These are phyloP conservation scores for Globisporangium canariense DNA, from an alignment of 352 stramenopile genomes.

Conservation along the genomic window DNA sequence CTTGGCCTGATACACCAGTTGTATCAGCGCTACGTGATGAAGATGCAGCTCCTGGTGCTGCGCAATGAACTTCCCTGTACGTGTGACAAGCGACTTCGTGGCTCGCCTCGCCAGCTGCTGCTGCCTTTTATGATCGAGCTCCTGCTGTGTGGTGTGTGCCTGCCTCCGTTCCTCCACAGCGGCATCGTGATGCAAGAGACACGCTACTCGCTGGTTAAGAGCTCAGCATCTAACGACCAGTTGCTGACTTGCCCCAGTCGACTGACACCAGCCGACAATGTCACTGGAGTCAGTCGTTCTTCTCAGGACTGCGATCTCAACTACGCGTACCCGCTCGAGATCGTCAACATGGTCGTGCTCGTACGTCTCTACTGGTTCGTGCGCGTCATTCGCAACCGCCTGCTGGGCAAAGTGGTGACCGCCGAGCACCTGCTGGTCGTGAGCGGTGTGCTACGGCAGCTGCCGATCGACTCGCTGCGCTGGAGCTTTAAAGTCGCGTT, in stretches of 20 bases:
- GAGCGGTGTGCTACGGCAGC: slow-evolving; percentile 22
- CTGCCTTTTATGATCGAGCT: slow-evolving; percentile 44
- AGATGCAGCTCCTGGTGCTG: slow-evolving; percentile 51
- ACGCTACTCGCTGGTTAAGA: slow-evolving; percentile 32
- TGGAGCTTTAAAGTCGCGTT: slow-evolving; percentile 61
- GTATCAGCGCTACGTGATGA: slow-evolving; percentile 42
- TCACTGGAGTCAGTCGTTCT: background rate
- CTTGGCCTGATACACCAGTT: slow-evolving; percentile 37
- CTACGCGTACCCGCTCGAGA: slow-evolving; percentile 58
- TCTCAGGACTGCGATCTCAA: slow-evolving; percentile 28
- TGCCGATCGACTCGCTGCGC: slow-evolving; percentile 43
- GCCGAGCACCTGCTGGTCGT: slow-evolving; percentile 24
- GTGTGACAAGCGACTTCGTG: slow-evolving; percentile 16
- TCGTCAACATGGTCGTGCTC: slow-evolving; percentile 59
- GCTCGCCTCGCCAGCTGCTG: slow-evolving; percentile 27
- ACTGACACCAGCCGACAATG: slow-evolving; percentile 12
- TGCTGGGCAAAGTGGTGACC: slow-evolving; percentile 38
- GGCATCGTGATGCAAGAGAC: slow-evolving; percentile 40
- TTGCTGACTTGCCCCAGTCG: slow-evolving; percentile 20
- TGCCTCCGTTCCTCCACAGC: slow-evolving; percentile 52
- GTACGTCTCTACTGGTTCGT: slow-evolving; percentile 59
- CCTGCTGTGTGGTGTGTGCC: slow-evolving; percentile 32
- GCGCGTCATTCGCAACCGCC: slow-evolving; percentile 46
- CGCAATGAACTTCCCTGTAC: slow-evolving; percentile 40
- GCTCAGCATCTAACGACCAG: background rate